Evolutionary conservation across 2,329 filamentous ascomycete species (phyloP).

Genomic region (Aspergillus ustus): DNA sequence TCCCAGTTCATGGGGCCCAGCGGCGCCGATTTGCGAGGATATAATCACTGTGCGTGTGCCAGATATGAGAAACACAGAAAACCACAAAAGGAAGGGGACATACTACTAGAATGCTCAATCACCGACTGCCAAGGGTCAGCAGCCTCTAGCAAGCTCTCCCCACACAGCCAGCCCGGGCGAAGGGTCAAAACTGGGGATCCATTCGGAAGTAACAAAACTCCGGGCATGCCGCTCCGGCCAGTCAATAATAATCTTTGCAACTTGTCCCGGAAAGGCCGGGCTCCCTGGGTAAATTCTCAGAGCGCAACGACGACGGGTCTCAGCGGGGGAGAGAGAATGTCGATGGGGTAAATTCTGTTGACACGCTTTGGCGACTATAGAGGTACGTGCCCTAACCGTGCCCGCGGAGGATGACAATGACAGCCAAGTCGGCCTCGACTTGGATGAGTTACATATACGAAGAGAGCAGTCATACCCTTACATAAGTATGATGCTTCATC

Average conservation of each 20-base stretch:
- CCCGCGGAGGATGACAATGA: neutral
- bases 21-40: neutral
- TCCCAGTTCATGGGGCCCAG: neutral
- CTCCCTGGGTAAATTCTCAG: neutral
- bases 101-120: neutral
- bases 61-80: neutral
- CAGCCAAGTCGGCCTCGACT: neutral
- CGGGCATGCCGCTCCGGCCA: neutral
- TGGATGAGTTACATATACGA: neutral
- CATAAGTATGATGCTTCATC: too few relatives aligned
- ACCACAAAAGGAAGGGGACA: neutral
- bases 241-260: neutral
- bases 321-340: neutral
- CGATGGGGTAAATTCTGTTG: neutral
- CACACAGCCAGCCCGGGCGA: neutral
- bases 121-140: neutral
- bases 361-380: neutral
- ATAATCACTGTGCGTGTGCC: neutral
- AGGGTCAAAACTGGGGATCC: neutral
- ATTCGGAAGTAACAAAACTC: neutral
- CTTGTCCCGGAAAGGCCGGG: neutral
- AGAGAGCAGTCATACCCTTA: neutral
- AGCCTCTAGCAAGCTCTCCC: neutral
- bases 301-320: neutral
- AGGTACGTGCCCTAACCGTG: neutral